A percentile compares a stretch with the other conserved stretches of the same genome.
Evolutionary conservation across 2,329 filamentous ascomycete species (phyloP).

Genomic region (Apiospora aurea): DNA sequence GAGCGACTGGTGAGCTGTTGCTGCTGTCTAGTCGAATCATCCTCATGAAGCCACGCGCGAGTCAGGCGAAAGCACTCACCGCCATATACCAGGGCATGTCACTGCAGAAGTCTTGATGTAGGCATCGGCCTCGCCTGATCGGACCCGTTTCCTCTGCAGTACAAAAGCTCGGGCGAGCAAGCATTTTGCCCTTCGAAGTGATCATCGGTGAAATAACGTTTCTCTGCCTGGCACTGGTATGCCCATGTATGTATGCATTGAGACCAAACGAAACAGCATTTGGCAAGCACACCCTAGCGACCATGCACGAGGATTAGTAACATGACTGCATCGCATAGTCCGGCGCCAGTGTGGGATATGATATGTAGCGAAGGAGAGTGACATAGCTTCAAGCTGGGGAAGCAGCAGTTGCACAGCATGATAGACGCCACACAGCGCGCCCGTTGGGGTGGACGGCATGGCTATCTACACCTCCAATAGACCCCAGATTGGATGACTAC

Average conservation of each 20-base stretch:
- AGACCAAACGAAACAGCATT: neutral
- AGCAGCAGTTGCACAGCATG: neutral
- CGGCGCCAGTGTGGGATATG: slow-evolving; percentile 7
- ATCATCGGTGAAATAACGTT: neutral
- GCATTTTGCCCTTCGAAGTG: neutral
- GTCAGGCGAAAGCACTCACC: slow-evolving; percentile 8
- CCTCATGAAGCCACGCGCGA: neutral
- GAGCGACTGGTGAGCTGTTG: neutral
- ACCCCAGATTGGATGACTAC: neutral
- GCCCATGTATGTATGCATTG: neutral
- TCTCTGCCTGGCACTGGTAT: neutral
- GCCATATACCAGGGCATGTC: neutral
- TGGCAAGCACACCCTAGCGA: neutral
- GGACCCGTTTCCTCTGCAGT: neutral
- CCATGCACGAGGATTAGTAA: neutral
- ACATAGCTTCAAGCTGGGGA: neutral
- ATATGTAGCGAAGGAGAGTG: neutral
- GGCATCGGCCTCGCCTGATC: neutral
- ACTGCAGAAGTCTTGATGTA: neutral
- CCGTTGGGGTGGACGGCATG: slow-evolving; percentile 3
- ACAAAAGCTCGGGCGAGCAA: neutral
- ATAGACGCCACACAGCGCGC: slow-evolving; percentile 7
- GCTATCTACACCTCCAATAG: neutral
- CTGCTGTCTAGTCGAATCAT: neutral
- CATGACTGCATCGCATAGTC: neutral